Percentiles rank a stretch among this genome's conserved stretches.
These are phyloP conservation scores for Coniosporium apollinis DNA, from an alignment of 495 filamentous ascomycete genomes.

Conservation along the genomic window DNA sequence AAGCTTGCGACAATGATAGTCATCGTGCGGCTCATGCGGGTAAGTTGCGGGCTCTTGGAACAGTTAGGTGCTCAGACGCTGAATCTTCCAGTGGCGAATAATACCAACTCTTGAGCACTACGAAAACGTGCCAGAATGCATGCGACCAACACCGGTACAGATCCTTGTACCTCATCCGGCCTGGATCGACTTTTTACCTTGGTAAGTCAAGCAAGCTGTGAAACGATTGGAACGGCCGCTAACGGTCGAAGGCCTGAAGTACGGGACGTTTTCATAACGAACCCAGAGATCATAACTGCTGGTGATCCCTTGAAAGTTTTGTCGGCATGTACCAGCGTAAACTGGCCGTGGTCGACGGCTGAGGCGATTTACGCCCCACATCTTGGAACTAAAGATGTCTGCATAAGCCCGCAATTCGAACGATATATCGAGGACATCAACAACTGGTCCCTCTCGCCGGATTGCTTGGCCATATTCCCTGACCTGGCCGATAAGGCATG, in stretches of 20 bases:
- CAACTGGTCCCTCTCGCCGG: conserved; percentile 6
- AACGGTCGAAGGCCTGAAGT: conserved; percentile 1
- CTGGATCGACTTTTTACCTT: conserved; percentile 6
- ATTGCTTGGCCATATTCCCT: neutral
- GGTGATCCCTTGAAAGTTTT: neutral
- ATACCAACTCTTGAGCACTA: conserved; percentile 1
- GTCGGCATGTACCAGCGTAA: neutral
- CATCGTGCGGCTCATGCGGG: neutral
- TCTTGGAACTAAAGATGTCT: neutral
- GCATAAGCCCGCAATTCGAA: conserved; percentile 1
- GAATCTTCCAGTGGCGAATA: conserved; percentile 1
- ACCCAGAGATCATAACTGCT: neutral
- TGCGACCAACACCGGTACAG: conserved; percentile 4
- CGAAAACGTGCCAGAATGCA: conserved; percentile 2
- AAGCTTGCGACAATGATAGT: conserved; percentile 3
- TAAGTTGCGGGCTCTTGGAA: too few species aligned
- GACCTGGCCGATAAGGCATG: conserved; percentile 2
- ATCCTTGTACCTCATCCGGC: conserved; percentile 2
- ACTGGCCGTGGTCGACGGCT: neutral
- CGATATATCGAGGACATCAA: conserved; percentile 1
- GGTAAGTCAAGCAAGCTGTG: too few species aligned
- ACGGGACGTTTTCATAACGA: conserved; percentile 3
- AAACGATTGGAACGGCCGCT: neutral
- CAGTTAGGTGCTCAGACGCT: too few species aligned
- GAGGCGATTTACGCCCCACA: neutral